Evolutionary conservation across 192 early-diverging fungal genomes (phyloP).

Genomic region (Coemansia sp.): DNA sequence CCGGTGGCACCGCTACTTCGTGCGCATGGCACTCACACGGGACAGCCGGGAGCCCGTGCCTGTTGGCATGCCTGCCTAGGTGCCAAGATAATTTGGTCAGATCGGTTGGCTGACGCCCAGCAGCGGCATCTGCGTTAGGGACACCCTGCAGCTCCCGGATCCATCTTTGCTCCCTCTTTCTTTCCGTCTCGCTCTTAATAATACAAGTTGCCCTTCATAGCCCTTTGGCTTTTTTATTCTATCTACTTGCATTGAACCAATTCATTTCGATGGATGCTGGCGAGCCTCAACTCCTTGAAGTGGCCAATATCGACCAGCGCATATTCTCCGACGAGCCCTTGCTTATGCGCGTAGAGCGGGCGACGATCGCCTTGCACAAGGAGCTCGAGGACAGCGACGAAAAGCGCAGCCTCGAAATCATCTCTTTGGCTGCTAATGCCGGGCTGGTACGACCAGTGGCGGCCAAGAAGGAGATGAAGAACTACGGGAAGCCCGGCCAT

Average conservation of each 20-base stretch:
- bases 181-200: background rate
- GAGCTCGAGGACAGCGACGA: constrained; percentile 3
- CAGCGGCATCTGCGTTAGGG: background rate
- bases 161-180: background rate
- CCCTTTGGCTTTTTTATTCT: background rate
- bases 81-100: too few species aligned
- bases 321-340: constrained; percentile 29
- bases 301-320: constrained; percentile 3
- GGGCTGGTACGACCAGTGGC: constrained; percentile 15
- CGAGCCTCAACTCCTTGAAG: background rate
- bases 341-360: constrained; percentile 37
- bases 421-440: constrained; percentile 22
- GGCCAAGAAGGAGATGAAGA: constrained; percentile 30
- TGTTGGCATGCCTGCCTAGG: too few species aligned
- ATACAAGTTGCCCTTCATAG: too few species aligned
- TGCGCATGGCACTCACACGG: constrained; percentile 30
- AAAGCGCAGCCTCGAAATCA: constrained; percentile 25
- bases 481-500: constrained; percentile 15
- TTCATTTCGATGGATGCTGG: background rate
- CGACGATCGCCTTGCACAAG: constrained; percentile 23
- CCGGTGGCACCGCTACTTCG: constrained; percentile 87
- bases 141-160: background rate
- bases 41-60: background rate
- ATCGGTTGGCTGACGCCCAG: too few species aligned
- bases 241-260: too few species aligned